Percentiles rank a stretch among this genome's conserved stretches.
phyloP scores from a whole-genome alignment of 2,329 filamentous ascomycete species.

The Cladosporium sp. region DNA sequence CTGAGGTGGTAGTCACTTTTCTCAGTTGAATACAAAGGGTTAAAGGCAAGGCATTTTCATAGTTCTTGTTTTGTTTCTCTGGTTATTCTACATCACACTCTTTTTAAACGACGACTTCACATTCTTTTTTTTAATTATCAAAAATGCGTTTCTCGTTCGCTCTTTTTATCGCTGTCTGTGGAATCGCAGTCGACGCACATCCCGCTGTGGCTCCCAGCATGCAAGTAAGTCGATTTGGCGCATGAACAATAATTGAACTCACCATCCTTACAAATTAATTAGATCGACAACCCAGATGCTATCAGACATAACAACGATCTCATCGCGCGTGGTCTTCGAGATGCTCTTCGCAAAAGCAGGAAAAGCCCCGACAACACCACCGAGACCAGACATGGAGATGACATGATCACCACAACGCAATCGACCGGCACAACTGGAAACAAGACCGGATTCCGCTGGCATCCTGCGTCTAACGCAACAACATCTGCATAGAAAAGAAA shows the following conservation, averaged over 20 bases:
- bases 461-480: neutral
- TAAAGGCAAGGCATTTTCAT: too few relatives aligned
- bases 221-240: too few relatives aligned
- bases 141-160: slow-evolving; percentile 1
- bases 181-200: neutral
- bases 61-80: too few relatives aligned
- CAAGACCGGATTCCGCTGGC: neutral
- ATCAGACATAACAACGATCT: too few relatives aligned
- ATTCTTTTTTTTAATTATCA: neutral
- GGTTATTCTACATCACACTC: too few relatives aligned
- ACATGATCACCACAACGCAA: neutral
- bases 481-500: neutral
- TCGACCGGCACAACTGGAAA: neutral
- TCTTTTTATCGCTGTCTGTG: neutral
- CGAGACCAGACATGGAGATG: neutral
- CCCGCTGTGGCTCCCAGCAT: neutral
- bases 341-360: too few relatives aligned
- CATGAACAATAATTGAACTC: too few relatives aligned
- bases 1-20: too few relatives aligned
- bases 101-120: neutral
- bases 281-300: too few relatives aligned
- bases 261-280: too few relatives aligned
- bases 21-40: too few relatives aligned
- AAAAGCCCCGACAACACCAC: neutral
- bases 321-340: too few relatives aligned